Conservation (phyloP, 768 basidiomycete genomes). For the Russula earlei region DNA sequence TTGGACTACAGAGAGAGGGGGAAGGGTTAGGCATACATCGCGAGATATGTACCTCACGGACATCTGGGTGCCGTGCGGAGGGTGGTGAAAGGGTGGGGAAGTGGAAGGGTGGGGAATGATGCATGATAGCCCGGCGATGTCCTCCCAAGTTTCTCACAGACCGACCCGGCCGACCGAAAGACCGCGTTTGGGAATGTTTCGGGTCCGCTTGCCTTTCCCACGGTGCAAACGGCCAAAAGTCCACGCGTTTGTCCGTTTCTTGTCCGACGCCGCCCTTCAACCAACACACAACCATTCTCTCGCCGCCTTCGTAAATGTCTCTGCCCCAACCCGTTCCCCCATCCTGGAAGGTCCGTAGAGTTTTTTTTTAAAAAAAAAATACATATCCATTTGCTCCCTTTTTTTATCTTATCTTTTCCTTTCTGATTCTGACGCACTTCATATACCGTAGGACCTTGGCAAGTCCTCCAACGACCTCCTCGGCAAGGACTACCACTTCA, state of each 20-base stretch:
- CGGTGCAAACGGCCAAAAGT: not conserved
- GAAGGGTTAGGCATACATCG: constrained; percentile 27
- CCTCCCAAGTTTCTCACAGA: no score
- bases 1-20: not conserved
- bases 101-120: not conserved
- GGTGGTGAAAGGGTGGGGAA: not conserved
- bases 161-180: no score
- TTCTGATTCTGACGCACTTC: no score
- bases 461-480: constrained; percentile 96
- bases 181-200: no score
- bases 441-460: constrained; percentile 67
- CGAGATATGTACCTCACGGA: constrained; percentile 32
- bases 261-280: constrained; percentile 23
- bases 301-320: constrained; percentile 46
- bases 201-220: constrained; percentile 1
- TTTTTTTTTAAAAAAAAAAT: not conserved
- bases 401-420: not conserved
- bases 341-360: constrained; percentile 78
- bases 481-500: constrained; percentile 84
- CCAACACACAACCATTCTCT: constrained; percentile 17
- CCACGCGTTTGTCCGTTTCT: constrained; percentile 10
- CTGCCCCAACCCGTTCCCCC: constrained; percentile 94
- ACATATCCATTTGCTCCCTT: not conserved
- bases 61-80: constrained; percentile 12
- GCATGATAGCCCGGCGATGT: no score